Conservation (phyloP, 345 rosid species). For the Eucalyptus marginata region DNA sequence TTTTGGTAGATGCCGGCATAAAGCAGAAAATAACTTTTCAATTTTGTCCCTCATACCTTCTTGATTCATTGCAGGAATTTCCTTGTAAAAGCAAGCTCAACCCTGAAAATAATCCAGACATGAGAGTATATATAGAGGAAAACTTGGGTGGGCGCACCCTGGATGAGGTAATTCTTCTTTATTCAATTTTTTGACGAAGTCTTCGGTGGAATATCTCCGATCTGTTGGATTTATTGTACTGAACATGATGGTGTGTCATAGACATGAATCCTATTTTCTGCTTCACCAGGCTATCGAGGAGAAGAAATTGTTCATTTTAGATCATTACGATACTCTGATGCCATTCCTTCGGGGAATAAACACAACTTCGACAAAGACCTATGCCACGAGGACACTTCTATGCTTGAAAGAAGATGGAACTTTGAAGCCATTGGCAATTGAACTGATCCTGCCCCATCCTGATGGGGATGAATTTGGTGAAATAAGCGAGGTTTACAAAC, state of each 20-base stretch:
- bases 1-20: neutral
- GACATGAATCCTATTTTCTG: neutral
- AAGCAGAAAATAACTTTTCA: neutral
- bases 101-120: constrained; percentile 28
- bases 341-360: constrained; percentile 61
- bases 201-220: neutral
- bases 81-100: constrained; percentile 69
- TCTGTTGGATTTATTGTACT: neutral
- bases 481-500: constrained; percentile 48
- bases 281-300: constrained; percentile 39
- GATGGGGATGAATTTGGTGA: constrained; percentile 56
- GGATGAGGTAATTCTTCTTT: constrained; percentile 27
- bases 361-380: constrained; percentile 46
- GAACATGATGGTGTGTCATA: neutral
- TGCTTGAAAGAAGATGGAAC: constrained; percentile 71
- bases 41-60: neutral
- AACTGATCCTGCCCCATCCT: constrained; percentile 69
- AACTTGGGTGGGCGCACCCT: constrained; percentile 37
- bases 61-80: constrained; percentile 36
- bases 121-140: constrained; percentile 32
- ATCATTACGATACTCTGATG: constrained; percentile 80
- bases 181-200: neutral
- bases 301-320: constrained; percentile 59
- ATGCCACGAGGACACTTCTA: constrained; percentile 71
- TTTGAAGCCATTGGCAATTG: constrained; percentile 77